Evolutionary conservation across 2,329 filamentous ascomycete genomes (phyloP).

Genomic region (Cordyceps farinosa): DNA sequence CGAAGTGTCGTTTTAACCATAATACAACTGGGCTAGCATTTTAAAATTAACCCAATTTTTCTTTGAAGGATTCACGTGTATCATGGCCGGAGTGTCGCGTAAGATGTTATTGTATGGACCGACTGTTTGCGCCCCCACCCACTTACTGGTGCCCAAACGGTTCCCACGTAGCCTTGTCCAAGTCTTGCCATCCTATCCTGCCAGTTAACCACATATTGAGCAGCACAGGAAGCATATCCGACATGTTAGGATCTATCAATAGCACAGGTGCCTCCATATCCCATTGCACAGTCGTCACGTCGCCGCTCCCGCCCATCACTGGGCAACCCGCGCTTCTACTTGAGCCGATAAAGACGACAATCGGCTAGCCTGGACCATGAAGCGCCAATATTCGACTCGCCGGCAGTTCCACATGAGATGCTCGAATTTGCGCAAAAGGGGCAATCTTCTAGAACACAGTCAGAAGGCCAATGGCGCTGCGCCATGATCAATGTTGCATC

Average conservation of each 20-base stretch:
- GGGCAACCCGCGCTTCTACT: conserved; percentile 3
- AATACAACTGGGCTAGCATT: too few relatives aligned
- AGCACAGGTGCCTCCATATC: neutral
- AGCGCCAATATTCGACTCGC: too few relatives aligned
- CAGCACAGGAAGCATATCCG: conserved; percentile 11
- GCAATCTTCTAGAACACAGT: neutral
- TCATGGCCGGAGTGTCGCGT: neutral
- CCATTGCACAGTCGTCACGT: conserved; percentile 4
- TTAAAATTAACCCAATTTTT: too few relatives aligned
- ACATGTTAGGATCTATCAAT: neutral
- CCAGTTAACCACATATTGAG: conserved; percentile 10
- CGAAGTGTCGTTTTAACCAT: too few relatives aligned
- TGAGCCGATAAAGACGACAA: too few relatives aligned
- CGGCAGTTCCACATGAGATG: neutral
- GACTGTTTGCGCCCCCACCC: neutral
- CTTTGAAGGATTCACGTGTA: neutral
- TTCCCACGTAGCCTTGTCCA: conserved; percentile 2
- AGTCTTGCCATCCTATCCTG: conserved; percentile 4
- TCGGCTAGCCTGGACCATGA: too few relatives aligned
- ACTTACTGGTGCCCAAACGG: neutral
- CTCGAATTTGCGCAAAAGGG: neutral
- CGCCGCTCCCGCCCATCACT: conserved; percentile 1
- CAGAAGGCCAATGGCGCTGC: neutral
- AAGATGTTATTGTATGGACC: neutral
- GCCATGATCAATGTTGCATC: neutral